Evolutionary conservation across 495 filamentous ascomycete genomes (phyloP), one percentile per base, ranked within the genome.

Genomic region (Mycothermus thermophilus): DNA sequence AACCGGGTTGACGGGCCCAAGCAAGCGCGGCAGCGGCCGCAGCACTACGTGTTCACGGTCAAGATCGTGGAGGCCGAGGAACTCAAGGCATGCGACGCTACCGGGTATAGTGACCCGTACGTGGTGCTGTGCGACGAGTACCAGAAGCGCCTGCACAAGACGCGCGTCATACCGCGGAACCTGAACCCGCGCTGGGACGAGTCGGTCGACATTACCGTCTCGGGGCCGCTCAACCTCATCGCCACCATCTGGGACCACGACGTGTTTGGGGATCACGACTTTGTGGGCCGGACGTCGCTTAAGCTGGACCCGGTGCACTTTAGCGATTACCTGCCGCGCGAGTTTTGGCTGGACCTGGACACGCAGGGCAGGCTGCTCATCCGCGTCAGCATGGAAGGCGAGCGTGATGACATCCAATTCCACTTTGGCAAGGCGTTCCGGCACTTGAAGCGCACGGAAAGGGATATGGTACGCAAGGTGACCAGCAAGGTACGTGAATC

Each of bases 51-150:
- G 31, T 99, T 99, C 55, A 96, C 92, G 1, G 87, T 96, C 58
- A 99, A 99, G 63, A 83, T 99, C 32, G 85, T 99, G 19, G 92
- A 99, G 49, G 92, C 81, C n/a, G 92, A 99, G 58, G 92, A 96
- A 46, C 59, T 99, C 42, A 96, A 94, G 54, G 86, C 92, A 11
- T 96, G 93, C 49, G 92, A 99, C 59, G 81, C 93, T 40, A 85
- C 79, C 46, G 92, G 92, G 34, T 71, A 75, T 38, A 95, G 88
- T 54, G 92, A 99, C 62, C 92, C 92, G 8, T 99, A 99, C 48
- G 87, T 96, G 4, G 87, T 99, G 16, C 72, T 99, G 37, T 79
- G 86, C 23, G 92, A 99, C 47, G 92, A 99, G 52, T 96, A 92
- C 54, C 88, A 95, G 52, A 96, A 94, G 53, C 80, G 92, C n/a